These are phyloP conservation scores for Carex scoparia DNA, from an alignment of 176 grass and related monocot genomes.

Conservation along the genomic window DNA sequence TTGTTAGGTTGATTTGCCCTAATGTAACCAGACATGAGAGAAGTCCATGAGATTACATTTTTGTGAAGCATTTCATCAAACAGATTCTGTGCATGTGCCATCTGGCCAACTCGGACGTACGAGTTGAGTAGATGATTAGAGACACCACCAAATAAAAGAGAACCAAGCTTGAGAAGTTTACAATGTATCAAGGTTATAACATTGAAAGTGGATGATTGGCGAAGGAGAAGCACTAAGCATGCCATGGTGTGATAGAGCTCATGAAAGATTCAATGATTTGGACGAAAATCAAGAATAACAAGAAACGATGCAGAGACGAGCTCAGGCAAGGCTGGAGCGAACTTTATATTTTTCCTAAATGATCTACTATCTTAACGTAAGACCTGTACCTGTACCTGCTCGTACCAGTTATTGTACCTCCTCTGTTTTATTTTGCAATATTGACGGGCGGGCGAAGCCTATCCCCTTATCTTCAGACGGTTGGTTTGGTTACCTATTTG, in stretches of 20 bases:
- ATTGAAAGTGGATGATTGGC: slow-evolving; percentile 31
- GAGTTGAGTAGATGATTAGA: slow-evolving; percentile 53
- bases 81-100: slow-evolving; percentile 32
- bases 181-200: slow-evolving; percentile 45
- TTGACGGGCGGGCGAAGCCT: no score
- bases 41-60: slow-evolving; percentile 69
- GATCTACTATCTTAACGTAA: no score
- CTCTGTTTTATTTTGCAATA: no score
- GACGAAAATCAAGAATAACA: no score
- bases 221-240: slow-evolving; percentile 43
- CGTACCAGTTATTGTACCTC: no score
- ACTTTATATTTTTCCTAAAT: no score
- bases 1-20: slow-evolving; percentile 17
- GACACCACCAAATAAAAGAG: slow-evolving; percentile 7
- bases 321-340: no score
- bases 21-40: slow-evolving; percentile 69
- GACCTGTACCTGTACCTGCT: no score
- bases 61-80: slow-evolving; percentile 49
- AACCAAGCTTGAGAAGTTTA: slow-evolving; percentile 48
- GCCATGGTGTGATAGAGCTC: neutral
- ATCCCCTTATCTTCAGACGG: no score
- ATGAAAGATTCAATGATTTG: neutral
- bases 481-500: no score
- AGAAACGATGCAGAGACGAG: no score
- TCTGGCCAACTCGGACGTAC: slow-evolving; percentile 33